Conservation (phyloP, 2,329 filamentous ascomycete species). For the Pyrenophora seminiperda region DNA sequence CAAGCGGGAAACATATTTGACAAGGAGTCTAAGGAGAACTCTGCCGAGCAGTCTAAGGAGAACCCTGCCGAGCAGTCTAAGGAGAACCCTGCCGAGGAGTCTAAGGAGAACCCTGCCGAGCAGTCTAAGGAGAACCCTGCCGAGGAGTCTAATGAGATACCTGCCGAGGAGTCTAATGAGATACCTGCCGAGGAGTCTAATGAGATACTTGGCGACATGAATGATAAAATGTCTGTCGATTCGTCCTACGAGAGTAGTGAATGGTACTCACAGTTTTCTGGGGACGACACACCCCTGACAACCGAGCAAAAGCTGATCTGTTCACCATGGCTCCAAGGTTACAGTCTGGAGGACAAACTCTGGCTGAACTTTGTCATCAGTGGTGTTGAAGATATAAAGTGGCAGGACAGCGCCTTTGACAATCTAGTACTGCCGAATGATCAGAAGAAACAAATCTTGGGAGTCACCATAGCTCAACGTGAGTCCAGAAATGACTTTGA, state of each 20-base stretch:
- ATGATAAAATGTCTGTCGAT: no score
- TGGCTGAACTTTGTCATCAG: slow-evolving; percentile 45
- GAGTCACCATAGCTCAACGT: slow-evolving; percentile 77
- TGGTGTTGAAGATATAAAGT: slow-evolving; percentile 50
- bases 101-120: no score
- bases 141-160: slow-evolving; percentile 22
- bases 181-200: no score
- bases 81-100: no score
- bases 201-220: no score
- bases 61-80: no score
- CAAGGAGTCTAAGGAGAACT: no score
- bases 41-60: no score
- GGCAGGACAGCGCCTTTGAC: slow-evolving; percentile 54
- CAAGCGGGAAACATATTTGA: no score
- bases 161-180: slow-evolving; percentile 21
- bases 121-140: no score
- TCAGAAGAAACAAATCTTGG: slow-evolving; percentile 46
- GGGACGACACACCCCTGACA: slow-evolving; percentile 18
- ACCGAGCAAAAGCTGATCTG: slow-evolving; percentile 43
- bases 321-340: slow-evolving; percentile 52
- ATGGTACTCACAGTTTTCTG: no score
- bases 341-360: slow-evolving; percentile 32
- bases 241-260: no score
- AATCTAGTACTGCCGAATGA: slow-evolving; percentile 46
- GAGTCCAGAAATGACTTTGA: slow-evolving; percentile 24